These are phyloP conservation scores for Striga asiatica DNA, from an alignment of 257 asterid species.

Conservation along the genomic window DNA sequence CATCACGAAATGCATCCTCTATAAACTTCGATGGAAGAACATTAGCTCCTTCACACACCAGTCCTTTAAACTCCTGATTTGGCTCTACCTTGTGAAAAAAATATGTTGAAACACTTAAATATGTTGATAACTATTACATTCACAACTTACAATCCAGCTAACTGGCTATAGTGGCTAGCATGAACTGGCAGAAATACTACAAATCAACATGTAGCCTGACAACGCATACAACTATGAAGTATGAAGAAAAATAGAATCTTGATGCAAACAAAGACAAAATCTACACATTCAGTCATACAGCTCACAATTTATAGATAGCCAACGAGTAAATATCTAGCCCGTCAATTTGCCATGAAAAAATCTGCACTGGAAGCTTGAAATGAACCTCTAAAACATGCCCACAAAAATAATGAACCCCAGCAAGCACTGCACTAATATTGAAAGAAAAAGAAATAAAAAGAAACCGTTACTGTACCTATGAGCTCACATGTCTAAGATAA, in stretches of 20 bases:
- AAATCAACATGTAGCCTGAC: too few species aligned
- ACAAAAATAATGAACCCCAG: background rate
- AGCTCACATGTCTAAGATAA: background rate
- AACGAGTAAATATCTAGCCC: too few species aligned
- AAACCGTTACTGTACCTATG: background rate
- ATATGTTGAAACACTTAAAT: constrained; percentile 24
- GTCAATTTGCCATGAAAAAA: too few species aligned
- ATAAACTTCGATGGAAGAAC: constrained; percentile 84
- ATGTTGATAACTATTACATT: constrained; percentile 4
- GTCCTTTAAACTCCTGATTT: constrained; percentile 95
- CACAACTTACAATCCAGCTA: constrained; percentile 6
- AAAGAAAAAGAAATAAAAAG: background rate
- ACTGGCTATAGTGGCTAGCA: background rate
- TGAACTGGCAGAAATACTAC: too few species aligned
- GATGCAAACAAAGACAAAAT: too few species aligned
- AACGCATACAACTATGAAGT: too few species aligned
- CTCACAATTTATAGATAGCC: background rate
- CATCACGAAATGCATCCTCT: constrained; percentile 94
- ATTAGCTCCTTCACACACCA: constrained; percentile 98
- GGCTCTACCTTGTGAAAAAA: constrained; percentile 91
- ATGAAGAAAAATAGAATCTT: too few species aligned
- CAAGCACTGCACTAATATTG: background rate
- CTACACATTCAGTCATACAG: background rate
- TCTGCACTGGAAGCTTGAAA: background rate
- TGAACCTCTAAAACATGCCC: background rate